Evolutionary conservation across 176 grass and related monocot species (phyloP).

Genomic region (Carex pumila): DNA sequence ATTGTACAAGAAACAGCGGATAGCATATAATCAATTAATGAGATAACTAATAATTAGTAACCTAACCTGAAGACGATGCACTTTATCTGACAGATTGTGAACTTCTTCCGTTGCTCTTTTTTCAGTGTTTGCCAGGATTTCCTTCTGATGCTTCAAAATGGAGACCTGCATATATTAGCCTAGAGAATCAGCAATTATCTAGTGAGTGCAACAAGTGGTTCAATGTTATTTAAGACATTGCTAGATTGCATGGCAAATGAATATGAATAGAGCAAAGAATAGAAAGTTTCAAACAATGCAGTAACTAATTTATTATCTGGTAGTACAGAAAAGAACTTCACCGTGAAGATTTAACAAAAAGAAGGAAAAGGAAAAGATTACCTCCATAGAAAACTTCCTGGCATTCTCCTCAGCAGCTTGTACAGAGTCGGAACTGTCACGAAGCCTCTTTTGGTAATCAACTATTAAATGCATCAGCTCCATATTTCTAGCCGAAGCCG

Average conservation of each 20-base stretch:
- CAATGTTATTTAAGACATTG: neutral
- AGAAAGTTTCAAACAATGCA: neutral
- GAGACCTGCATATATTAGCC: conserved; percentile 41
- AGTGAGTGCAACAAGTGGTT: neutral
- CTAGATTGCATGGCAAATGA: neutral
- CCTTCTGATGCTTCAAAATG: conserved; percentile 75
- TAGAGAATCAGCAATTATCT: neutral
- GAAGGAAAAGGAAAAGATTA: conserved; percentile 8
- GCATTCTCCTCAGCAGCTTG: conserved; percentile 63
- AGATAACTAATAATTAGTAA: conserved; percentile 8
- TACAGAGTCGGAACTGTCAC: conserved; percentile 72
- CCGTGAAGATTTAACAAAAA: neutral
- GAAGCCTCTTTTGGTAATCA: conserved; percentile 73
- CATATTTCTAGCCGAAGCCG: conserved; percentile 67
- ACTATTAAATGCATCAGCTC: conserved; percentile 75
- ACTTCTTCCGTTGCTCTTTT: conserved; percentile 71
- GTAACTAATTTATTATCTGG: neutral
- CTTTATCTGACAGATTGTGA: conserved; percentile 50
- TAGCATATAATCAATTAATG: neutral
- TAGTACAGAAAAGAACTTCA: neutral
- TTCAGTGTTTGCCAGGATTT: conserved; percentile 63
- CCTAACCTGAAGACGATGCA: conserved; percentile 87
- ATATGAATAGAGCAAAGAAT: neutral
- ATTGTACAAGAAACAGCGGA: conserved; percentile 9
- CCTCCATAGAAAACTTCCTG: conserved; percentile 80